Evolutionary conservation across 306 rosid species (phyloP).

Genomic region (Lathyrus tuberosus): DNA sequence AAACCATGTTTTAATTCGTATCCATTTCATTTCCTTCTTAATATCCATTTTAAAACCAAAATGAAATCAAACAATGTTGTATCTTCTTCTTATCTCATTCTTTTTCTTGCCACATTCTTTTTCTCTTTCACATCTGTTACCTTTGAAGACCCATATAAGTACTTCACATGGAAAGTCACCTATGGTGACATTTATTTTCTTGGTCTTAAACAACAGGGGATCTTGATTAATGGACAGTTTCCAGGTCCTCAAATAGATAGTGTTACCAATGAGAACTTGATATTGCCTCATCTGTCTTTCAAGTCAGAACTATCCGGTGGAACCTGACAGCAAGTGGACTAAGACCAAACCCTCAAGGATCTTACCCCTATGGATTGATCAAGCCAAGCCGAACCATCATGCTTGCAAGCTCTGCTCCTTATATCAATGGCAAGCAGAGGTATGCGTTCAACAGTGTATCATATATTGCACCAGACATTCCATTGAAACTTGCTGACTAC

Average conservation of each 20-base stretch:
- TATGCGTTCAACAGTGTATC: constrained; percentile 91
- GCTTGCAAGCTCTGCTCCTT: constrained; percentile 83
- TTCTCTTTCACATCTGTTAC: constrained; percentile 45
- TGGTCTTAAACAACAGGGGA: constrained; percentile 94
- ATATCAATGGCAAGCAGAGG: constrained; percentile 89
- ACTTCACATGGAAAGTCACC: constrained; percentile 87
- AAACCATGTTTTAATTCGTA: no score
- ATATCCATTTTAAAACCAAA: no score
- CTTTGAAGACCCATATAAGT: constrained; percentile 81
- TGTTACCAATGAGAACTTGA: constrained; percentile 85
- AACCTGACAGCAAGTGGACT: constrained; percentile 96
- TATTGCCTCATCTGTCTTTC: constrained; percentile 67
- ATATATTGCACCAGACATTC: constrained; percentile 69
- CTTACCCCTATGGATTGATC: constrained; percentile 90
- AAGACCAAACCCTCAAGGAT: constrained; percentile 97
- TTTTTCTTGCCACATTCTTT: constrained; percentile 34
- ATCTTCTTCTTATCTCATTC: constrained; percentile 41
- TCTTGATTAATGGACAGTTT: constrained; percentile 93
- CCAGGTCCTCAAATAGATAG: constrained; percentile 99
- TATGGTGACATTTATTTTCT: constrained; percentile 87
- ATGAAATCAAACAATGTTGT: constrained; percentile 37
- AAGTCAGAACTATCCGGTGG: constrained; percentile 89
- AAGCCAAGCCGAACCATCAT: constrained; percentile 71
- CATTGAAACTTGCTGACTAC: constrained; percentile 83
- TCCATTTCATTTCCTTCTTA: no score